phyloP scores from a whole-genome alignment of 306 rosid species.

The Parietaria judaica region DNA sequence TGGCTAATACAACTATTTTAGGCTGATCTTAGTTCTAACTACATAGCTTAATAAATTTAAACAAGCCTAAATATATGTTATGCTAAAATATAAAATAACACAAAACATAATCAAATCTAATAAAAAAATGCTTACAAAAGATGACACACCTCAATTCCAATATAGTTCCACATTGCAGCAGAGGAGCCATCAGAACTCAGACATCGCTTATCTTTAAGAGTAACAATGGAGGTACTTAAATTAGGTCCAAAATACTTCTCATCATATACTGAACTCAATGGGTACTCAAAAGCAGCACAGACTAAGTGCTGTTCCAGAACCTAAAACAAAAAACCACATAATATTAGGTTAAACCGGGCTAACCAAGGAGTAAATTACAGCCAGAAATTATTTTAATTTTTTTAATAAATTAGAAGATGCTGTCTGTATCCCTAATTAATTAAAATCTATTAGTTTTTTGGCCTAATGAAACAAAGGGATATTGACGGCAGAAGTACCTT shows the following conservation, averaged over 20 bases:
- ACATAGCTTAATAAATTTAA: too few species aligned
- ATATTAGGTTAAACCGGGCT: conserved; percentile 8
- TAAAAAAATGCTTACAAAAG: background rate
- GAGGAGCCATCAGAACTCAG: conserved; percentile 41
- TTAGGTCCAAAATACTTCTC: conserved; percentile 66
- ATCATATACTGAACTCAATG: conserved; percentile 56
- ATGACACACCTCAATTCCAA: conserved; percentile 58
- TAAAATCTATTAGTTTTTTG: too few species aligned
- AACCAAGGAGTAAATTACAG: background rate
- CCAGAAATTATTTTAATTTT: background rate
- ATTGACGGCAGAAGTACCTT: too few species aligned
- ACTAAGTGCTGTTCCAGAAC: conserved; percentile 80
- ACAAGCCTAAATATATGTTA: too few species aligned
- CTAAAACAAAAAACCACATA: conserved; percentile 35
- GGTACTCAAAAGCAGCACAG: conserved; percentile 82
- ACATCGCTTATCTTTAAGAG: conserved; percentile 57
- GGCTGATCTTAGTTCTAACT: too few species aligned
- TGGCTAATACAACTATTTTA: too few species aligned
- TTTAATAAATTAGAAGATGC: too few species aligned
- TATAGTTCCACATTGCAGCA: conserved; percentile 65
- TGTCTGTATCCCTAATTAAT: too few species aligned
- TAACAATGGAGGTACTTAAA: conserved; percentile 36
- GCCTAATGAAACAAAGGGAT: too few species aligned
- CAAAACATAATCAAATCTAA: too few species aligned
- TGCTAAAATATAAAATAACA: too few species aligned